Evolutionary conservation across 2,329 filamentous ascomycete genomes (phyloP).

Genomic region (Hymenoscyphus scutula): DNA sequence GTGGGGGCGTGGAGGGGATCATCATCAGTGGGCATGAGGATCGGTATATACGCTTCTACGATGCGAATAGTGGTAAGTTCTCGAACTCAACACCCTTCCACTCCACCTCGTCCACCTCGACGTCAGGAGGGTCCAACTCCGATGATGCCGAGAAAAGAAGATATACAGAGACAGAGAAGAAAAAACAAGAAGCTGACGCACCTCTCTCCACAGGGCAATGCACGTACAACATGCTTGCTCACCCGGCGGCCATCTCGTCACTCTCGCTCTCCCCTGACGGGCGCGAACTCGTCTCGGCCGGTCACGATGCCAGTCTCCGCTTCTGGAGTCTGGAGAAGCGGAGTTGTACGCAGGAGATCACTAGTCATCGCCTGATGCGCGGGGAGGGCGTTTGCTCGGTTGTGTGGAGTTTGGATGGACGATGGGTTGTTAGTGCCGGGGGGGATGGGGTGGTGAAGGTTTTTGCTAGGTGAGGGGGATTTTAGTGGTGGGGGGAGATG

Average conservation of each 20-base stretch:
- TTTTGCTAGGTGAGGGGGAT: conserved; percentile 55
- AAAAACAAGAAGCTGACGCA: background rate
- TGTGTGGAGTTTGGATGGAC: conserved; percentile 92
- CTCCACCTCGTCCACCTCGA: too few species aligned
- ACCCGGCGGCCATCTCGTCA: conserved; percentile 88
- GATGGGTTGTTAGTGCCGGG: conserved; percentile 91
- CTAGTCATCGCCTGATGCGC: conserved; percentile 87
- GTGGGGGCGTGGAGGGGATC: conserved; percentile 81
- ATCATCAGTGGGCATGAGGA: conserved; percentile 98
- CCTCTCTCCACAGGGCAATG: conserved; percentile 80
- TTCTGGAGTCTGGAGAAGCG: conserved; percentile 98
- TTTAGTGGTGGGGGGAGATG: too few species aligned
- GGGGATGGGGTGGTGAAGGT: conserved; percentile 97
- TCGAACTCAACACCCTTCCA: background rate
- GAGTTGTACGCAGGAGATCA: conserved; percentile 92
- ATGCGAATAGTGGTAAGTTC: conserved; percentile 92
- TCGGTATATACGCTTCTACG: conserved; percentile 92
- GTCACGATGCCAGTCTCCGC: conserved; percentile 90
- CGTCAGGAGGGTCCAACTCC: too few species aligned
- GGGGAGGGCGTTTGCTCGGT: conserved; percentile 93
- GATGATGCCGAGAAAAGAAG: too few species aligned
- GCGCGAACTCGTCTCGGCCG: conserved; percentile 89
- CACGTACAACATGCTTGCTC: conserved; percentile 97
- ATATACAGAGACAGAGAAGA: too few species aligned
- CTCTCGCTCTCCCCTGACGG: conserved; percentile 91